Conservation (phyloP, 805 yeast species). For the Metschnikowia bowlesiae region DNA sequence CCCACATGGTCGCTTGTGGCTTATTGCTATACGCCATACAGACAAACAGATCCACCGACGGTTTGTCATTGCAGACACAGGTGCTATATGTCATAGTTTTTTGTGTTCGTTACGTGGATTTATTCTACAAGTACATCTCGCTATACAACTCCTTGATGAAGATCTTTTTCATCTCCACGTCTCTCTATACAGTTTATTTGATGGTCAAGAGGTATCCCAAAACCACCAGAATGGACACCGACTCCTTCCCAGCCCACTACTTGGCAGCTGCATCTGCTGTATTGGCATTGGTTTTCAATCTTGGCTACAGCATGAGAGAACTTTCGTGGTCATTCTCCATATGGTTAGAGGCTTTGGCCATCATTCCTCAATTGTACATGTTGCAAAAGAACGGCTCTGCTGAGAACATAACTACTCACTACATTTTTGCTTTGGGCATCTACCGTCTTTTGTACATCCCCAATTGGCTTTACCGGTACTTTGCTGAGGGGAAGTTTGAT, state of each 20-base stretch:
- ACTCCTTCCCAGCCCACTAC: slow-evolving; percentile 69
- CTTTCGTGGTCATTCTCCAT: slow-evolving; percentile 82
- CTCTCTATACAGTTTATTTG: slow-evolving; percentile 68
- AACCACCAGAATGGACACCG: slow-evolving; percentile 58
- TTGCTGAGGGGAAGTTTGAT: slow-evolving; percentile 60
- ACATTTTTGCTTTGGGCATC: slow-evolving; percentile 87
- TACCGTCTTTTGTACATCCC: slow-evolving; percentile 89
- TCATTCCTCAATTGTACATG: slow-evolving; percentile 88
- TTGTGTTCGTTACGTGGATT: slow-evolving; percentile 66
- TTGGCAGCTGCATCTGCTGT: slow-evolving; percentile 60
- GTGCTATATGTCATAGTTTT: slow-evolving; percentile 70
- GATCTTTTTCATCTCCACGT: slow-evolving; percentile 69
- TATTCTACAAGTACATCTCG: slow-evolving; percentile 54
- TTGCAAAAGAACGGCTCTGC: slow-evolving; percentile 87
- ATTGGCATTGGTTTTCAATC: slow-evolving; percentile 56
- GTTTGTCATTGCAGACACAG: slow-evolving; percentile 88
- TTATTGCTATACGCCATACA: slow-evolving; percentile 70
- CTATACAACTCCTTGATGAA: slow-evolving; percentile 80
- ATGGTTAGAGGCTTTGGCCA: slow-evolving; percentile 91
- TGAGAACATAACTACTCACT: slow-evolving; percentile 81
- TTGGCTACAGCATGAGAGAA: slow-evolving; percentile 58
- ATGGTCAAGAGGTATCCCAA: slow-evolving; percentile 59
- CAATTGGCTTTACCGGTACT: slow-evolving; percentile 90
- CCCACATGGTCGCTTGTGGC: slow-evolving; percentile 77
- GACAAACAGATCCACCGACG: slow-evolving; percentile 61